Base-by-base conservation (phyloP, 768 basidiomycete genomes). In the Rhodotorula kratochvilovae region DNA sequence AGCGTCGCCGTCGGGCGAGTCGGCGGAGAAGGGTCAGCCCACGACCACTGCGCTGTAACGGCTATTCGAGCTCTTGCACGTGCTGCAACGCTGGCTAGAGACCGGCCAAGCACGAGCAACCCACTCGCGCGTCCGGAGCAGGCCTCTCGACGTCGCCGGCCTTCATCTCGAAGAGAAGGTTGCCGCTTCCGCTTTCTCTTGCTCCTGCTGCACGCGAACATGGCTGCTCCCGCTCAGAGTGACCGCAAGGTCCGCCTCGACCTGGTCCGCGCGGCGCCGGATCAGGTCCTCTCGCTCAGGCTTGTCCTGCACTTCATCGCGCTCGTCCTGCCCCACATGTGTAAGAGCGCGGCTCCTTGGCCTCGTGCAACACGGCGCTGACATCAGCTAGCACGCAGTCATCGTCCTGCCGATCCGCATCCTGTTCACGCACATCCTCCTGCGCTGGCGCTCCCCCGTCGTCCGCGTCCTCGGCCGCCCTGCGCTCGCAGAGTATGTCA, bases 291-390 rank as follows among this genome's bases (percentile, higher is more conserved):
- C 23, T 61, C 58, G 11, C 54, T n/a, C 10, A 15, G 53, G 23
- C 36, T 39, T 11, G 42, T 67, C 39, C 21, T 67, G n/a, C 66
- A 67, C 51, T 67, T 67, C 42, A 27, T 67, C 50, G 60, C 42
- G 31, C 42, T 67, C 51, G 48, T 67, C 21, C 13, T 67, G 8
- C 66, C 66, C 13, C 66, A 60, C 15, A 39, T 67, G 21, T 31
- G 66, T 67, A 13, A 6, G 33, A 54, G 59, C 53, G n/a, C 29
- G 1, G 15, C n/a, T 33, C 35, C 21, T 54, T 54, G 7, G 13
- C 17, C 53, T 4, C 3, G 2, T 3, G 17, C 15, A 6, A 2
- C 1, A 33, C 15, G 11, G 16, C 2, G 53, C 53, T 54, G 29
- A 54, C 53, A 1, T 1, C 17, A 31, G 1, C n/a, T 1, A 53